Conservation (phyloP, 1,139 yeast species). For the Trichomonascaceae sp. region DNA sequence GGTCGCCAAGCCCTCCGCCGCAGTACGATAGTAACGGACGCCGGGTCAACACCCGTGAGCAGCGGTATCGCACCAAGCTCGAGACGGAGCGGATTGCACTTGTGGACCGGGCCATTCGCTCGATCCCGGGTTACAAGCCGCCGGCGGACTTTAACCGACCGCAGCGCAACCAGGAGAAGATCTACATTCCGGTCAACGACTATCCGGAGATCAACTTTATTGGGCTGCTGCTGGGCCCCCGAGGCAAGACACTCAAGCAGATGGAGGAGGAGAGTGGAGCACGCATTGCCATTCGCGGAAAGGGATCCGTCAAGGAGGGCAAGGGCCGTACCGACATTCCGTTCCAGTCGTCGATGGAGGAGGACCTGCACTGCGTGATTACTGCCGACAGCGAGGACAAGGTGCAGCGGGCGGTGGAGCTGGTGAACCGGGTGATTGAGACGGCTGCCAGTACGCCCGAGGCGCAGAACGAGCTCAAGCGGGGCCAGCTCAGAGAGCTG, state of each 20-base stretch:
- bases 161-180: slow-evolving; percentile 64
- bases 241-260: slow-evolving; percentile 79
- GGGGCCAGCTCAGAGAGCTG: slow-evolving; percentile 81
- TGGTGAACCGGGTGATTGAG: slow-evolving; percentile 64
- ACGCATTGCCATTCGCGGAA: slow-evolving; percentile 74
- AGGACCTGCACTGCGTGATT: slow-evolving; percentile 79
- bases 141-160: slow-evolving; percentile 69
- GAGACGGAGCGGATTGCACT: slow-evolving; percentile 72
- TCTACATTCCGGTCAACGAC: slow-evolving; percentile 73
- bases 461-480: slow-evolving; percentile 82
- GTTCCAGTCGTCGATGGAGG: slow-evolving; percentile 41
- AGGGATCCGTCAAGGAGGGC: slow-evolving; percentile 93
- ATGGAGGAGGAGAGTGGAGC: slow-evolving; percentile 82
- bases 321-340: slow-evolving; percentile 40
- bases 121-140: slow-evolving; percentile 67
- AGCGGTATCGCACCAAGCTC: slow-evolving; percentile 42
- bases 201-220: slow-evolving; percentile 90
- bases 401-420: slow-evolving; percentile 59
- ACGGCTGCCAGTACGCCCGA: slow-evolving; percentile 79
- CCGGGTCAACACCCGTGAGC: slow-evolving; percentile 74
- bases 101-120: slow-evolving; percentile 58
- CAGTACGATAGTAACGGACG: slow-evolving; percentile 72
- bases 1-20: slow-evolving; percentile 89
- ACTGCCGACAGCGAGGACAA: slow-evolving; percentile 75
- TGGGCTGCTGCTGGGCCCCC: slow-evolving; percentile 84